Base-by-base conservation (phyloP, 306 rosid genomes). In the Inga laurina region DNA sequence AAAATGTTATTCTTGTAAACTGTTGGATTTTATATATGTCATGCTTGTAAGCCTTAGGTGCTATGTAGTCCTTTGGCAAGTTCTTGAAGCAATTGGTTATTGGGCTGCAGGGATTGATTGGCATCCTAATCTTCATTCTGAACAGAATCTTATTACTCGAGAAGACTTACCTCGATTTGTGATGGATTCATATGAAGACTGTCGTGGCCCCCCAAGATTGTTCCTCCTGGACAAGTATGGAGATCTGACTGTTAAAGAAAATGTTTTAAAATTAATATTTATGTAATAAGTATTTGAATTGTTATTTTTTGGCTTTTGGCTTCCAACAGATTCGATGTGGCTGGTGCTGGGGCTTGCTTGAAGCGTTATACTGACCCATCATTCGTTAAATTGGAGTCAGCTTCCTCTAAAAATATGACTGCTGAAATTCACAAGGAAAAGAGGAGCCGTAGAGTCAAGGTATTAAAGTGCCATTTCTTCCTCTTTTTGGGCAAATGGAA, bases 311-410 rank as follows among this genome's bases (percentile, higher is more conserved):
- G 44, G 78, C 85, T 86, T 91, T 64, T 74, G 44, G 77, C 85
- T 86, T 91, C 78, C 80, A 73, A 82, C 86, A 97, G 99, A 94
- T 97, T 94, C 74, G 99, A 97, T 87, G 95, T 92, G 87, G 97
- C 97, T 65, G 99, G 99, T 72, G 99, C 97, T 83, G 98, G 99
- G 84, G 97, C 97, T 54, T 97, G 98, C 87, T 88, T 97, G 79
- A 94, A 90, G 88, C 97, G 99, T 51, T 97, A 90, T 82, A 94
- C 98, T 83, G 97, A 97, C 84, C 99, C 99, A 10, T 97, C 98
- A 32, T 91, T 88, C 88, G 90, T 92, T 85, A 94, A 90, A 90
- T 85, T 77, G 45, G 99, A 90, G 80, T 62, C 93, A 64, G 87
- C 91, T 62, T 81, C 92, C 79, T 82, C 87, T 78, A 82, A 69